Percentiles rank a stretch among this genome's conserved stretches.
These are phyloP conservation scores for Dalbergia oliveri DNA, from an alignment of 306 rosid genomes.

Conservation along the genomic window DNA sequence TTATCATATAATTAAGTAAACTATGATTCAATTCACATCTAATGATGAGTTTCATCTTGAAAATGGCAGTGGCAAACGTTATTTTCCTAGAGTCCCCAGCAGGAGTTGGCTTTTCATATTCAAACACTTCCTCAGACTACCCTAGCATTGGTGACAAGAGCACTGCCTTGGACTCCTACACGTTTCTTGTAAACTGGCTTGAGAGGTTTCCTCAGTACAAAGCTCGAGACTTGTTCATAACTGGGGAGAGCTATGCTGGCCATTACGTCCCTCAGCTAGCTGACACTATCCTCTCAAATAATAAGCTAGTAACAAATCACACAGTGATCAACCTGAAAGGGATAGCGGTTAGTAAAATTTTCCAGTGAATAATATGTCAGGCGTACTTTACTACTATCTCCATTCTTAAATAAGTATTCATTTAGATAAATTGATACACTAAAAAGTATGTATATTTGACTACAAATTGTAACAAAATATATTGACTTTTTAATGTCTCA, in stretches of 20 bases:
- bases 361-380: no score
- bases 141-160: conserved; percentile 56
- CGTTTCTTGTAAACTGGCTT: conserved; percentile 67
- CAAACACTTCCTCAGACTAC: conserved; percentile 56
- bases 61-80: conserved; percentile 70
- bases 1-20: no score
- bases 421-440: no score
- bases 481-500: no score
- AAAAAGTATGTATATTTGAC: no score
- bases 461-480: no score
- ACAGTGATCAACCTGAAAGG: conserved; percentile 62
- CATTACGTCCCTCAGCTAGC: conserved; percentile 75
- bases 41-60: neutral
- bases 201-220: conserved; percentile 71
- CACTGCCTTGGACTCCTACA: conserved; percentile 66
- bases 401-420: no score
- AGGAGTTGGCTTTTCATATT: conserved; percentile 77
- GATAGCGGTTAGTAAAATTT: conserved; percentile 59
- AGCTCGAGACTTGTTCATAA: conserved; percentile 58
- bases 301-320: conserved; percentile 41
- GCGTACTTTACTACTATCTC: no score
- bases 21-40: neutral
- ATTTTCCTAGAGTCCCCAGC: conserved; percentile 75
- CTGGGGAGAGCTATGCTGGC: conserved; percentile 84
- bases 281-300: conserved; percentile 50